Conservation (phyloP, 1,284 basidiomycete species). For the Fomes fomentarius region DNA sequence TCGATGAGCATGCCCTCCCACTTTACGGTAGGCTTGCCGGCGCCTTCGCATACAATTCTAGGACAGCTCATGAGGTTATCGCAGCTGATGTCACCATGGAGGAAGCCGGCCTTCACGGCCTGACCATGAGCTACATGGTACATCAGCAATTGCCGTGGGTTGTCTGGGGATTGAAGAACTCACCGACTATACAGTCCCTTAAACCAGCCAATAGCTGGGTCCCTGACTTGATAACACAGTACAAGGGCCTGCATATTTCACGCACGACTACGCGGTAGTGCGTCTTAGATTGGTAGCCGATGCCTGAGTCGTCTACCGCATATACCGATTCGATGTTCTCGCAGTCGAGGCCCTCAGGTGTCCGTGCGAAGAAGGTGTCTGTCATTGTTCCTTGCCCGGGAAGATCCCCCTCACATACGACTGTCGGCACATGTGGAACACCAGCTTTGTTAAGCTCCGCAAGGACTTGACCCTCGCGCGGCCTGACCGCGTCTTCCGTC, state of each 20-base stretch:
- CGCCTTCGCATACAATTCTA: not conserved
- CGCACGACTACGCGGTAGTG: not conserved
- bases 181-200: not conserved
- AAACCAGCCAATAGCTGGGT: not conserved
- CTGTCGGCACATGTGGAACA: slow-evolving; percentile 6
- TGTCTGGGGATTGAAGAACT: not conserved
- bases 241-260: not conserved
- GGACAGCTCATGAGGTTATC: slow-evolving; percentile 6
- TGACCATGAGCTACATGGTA: not conserved
- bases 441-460: not conserved
- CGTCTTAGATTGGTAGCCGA: not conserved
- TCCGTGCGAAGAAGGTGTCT: not conserved
- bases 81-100: slow-evolving; percentile 12
- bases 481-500: not conserved
- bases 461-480: slow-evolving; percentile 1
- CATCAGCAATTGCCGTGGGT: no score
- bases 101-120: not conserved
- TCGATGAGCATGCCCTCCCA: slow-evolving; percentile 13
- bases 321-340: not conserved
- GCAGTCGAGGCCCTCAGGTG: not conserved
- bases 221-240: not conserved
- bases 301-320: not conserved
- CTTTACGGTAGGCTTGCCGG: not conserved
- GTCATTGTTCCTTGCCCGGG: not conserved
- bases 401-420: slow-evolving; percentile 6